Conservation (phyloP, 352 stramenopile genomes). For the Phytopythium delawarense region DNA sequence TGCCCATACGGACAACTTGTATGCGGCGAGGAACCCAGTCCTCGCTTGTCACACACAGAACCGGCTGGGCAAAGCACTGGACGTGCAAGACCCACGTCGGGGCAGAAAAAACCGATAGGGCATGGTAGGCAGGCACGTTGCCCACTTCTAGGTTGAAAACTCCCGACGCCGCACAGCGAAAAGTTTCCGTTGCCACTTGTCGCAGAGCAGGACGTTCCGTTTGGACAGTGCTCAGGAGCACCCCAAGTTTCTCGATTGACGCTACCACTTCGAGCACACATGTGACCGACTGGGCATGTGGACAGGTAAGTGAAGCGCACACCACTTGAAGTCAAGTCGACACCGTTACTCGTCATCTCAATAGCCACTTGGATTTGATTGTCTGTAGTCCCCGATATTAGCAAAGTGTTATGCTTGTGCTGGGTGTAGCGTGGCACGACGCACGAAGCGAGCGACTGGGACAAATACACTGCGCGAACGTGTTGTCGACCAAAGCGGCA, state of each 20-base stretch:
- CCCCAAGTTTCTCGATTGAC: constrained; percentile 6
- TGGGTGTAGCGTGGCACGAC: constrained; percentile 53
- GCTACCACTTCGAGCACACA: neutral
- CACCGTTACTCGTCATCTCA: constrained; percentile 83
- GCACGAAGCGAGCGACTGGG: constrained; percentile 71
- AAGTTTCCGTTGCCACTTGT: constrained; percentile 81
- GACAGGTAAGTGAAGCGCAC: constrained; percentile 75
- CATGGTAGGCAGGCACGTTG: constrained; percentile 86
- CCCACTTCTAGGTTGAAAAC: constrained; percentile 89
- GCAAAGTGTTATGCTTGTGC: constrained; percentile 30
- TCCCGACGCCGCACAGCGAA: constrained; percentile 90
- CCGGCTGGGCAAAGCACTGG: constrained; percentile 90
- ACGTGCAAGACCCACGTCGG: constrained; percentile 85
- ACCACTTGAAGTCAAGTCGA: constrained; percentile 77
- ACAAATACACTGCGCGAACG: constrained; percentile 79
- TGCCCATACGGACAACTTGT: constrained; percentile 90
- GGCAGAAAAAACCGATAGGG: constrained; percentile 94
- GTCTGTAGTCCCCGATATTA: constrained; percentile 18
- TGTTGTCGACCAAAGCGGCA: constrained; percentile 85
- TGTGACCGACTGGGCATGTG: constrained; percentile 27
- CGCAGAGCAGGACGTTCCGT: constrained; percentile 76
- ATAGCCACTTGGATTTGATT: constrained; percentile 38
- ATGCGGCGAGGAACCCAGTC: constrained; percentile 59
- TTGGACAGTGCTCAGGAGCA: constrained; percentile 51
- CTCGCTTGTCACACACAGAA: constrained; percentile 91